Conservation (phyloP, 108 stramenopile genomes). For the Skeletonema potamos region DNA sequence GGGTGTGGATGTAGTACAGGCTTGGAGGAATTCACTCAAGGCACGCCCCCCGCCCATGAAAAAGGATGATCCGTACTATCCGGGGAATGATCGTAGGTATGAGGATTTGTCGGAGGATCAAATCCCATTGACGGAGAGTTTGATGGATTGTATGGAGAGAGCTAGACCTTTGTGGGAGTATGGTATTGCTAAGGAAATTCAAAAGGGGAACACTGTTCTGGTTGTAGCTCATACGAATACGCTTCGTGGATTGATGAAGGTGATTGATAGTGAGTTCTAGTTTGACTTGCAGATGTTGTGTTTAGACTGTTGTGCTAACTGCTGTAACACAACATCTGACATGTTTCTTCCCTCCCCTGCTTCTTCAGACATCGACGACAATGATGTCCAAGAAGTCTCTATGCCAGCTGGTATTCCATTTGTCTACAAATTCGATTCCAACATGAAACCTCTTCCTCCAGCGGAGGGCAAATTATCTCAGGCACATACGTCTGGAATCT, state of each 20-base stretch:
- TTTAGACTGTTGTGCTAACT: not conserved
- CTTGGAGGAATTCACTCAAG: conserved; percentile 59
- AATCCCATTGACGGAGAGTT: conserved; percentile 56
- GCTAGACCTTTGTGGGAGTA: conserved; percentile 61
- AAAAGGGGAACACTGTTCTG: conserved; percentile 65
- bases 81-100: conserved; percentile 55
- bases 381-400: conserved; percentile 65
- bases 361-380: conserved; percentile 29
- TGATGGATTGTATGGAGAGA: conserved; percentile 63
- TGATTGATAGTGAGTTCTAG: conserved; percentile 49
- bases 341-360: not conserved
- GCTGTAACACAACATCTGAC: not conserved
- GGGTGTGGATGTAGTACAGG: conserved; percentile 69
- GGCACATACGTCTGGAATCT: conserved; percentile 49
- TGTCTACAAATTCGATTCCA: conserved; percentile 75
- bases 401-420: conserved; percentile 75
- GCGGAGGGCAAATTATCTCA: conserved; percentile 40
- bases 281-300: not conserved
- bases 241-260: conserved; percentile 69
- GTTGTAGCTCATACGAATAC: conserved; percentile 83
- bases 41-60: conserved; percentile 60
- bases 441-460: conserved; percentile 50
- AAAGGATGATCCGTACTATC: conserved; percentile 43
- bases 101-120: conserved; percentile 46
- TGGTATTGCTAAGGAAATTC: conserved; percentile 54